A percentile compares a stretch with the other conserved stretches of the same genome.
These are phyloP conservation scores for Mollisia scopiformis DNA, from an alignment of 2,329 filamentous ascomycete genomes.

Conservation along the genomic window DNA sequence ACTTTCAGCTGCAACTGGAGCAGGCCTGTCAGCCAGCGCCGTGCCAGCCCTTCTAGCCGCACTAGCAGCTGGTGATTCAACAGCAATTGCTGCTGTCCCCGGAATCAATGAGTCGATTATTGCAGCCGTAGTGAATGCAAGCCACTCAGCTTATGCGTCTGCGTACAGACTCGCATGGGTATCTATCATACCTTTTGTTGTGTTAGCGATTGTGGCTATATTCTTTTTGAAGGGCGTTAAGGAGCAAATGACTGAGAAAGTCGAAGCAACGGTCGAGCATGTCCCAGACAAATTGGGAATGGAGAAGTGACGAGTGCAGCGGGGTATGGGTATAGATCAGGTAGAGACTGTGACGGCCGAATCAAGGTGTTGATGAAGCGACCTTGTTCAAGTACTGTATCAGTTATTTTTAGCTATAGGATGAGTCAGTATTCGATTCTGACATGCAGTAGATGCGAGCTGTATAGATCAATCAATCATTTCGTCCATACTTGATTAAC, in stretches of 20 bases:
- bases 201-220: conserved; percentile 48
- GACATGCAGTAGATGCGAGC: too few species aligned
- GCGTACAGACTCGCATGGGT: conserved; percentile 54
- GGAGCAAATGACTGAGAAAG: conserved; percentile 56
- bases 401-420: too few species aligned
- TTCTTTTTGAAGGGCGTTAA: conserved; percentile 49
- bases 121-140: conserved; percentile 43
- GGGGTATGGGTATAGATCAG: too few species aligned
- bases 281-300: background rate
- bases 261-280: conserved; percentile 55
- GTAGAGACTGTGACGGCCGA: too few species aligned
- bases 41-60: conserved; percentile 43
- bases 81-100: background rate
- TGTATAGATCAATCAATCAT: too few species aligned
- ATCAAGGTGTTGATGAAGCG: too few species aligned
- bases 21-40: conserved; percentile 44
- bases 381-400: too few species aligned
- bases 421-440: too few species aligned
- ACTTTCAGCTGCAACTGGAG: conserved; percentile 42
- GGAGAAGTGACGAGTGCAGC: too few species aligned
- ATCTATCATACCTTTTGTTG: conserved; percentile 54
- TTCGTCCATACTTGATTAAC: too few species aligned
- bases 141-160: conserved; percentile 47
- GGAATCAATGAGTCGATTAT: conserved; percentile 35
- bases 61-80: conserved; percentile 38